These are phyloP conservation scores for Bryoerythrophyllum caledonicum DNA, from an alignment of 225 moss, liverwort and hornwort species.

Conservation along the genomic window DNA sequence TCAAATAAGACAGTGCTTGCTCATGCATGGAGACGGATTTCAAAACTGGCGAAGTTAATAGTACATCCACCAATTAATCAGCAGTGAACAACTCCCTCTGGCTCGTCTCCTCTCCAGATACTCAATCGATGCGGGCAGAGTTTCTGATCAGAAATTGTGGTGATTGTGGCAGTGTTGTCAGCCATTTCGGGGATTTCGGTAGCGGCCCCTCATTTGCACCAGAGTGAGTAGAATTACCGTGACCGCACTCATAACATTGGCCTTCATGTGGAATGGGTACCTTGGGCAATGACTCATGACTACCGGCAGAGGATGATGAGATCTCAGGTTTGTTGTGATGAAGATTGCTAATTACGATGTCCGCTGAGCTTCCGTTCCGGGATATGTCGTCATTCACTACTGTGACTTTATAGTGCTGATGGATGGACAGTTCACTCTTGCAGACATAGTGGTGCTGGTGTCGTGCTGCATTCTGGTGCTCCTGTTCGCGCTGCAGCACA, in stretches of 20 bases:
- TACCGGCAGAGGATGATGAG: conserved; percentile 23
- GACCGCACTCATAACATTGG: conserved; percentile 29
- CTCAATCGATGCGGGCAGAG: neutral
- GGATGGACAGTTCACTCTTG: neutral
- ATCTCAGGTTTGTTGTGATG: conserved; percentile 42
- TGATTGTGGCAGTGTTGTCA: conserved; percentile 66
- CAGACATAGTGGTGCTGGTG: conserved; percentile 67
- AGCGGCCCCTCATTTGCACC: conserved; percentile 63
- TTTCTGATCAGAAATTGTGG: neutral
- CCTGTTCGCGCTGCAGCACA: conserved; percentile 69
- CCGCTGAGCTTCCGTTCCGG: too few species aligned
- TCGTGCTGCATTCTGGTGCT: conserved; percentile 70
- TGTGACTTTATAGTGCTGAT: neutral
- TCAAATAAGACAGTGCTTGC: too few species aligned
- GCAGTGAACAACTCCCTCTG: too few species aligned
- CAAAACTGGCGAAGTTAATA: too few species aligned
- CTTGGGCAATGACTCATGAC: neutral
- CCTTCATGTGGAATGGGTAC: conserved; percentile 13
- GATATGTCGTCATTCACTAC: too few species aligned
- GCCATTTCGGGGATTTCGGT: conserved; percentile 82
- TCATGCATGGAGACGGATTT: too few species aligned
- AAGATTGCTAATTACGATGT: neutral
- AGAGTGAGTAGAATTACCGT: conserved; percentile 56
- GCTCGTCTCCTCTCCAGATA: neutral
- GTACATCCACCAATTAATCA: too few species aligned